Evolutionary conservation across 306 rosid species (phyloP).

Genomic region (Spatholobus suberectus): DNA sequence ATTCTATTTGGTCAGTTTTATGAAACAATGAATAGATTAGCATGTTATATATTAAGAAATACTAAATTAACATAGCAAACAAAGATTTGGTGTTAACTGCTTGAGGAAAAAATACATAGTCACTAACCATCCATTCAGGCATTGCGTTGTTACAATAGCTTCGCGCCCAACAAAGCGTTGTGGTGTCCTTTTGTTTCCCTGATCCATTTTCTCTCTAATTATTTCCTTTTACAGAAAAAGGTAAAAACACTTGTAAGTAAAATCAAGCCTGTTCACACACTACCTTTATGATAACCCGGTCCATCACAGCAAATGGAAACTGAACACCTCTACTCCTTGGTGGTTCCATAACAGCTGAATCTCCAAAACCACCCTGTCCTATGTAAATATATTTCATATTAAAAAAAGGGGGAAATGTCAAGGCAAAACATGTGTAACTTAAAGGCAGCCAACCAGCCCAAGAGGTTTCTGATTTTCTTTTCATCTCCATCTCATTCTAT

Average conservation of each 20-base stretch:
- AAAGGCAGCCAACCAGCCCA: neutral
- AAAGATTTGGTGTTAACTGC: constrained; percentile 27
- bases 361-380: constrained; percentile 89
- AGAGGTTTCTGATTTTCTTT: constrained; percentile 1
- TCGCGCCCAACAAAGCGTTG: constrained; percentile 96
- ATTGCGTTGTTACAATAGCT: constrained; percentile 98
- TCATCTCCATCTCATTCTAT: constrained; percentile 18
- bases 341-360: constrained; percentile 62
- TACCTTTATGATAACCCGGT: constrained; percentile 96
- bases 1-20: constrained; percentile 1
- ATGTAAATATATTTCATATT: constrained; percentile 41
- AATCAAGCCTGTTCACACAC: constrained; percentile 9
- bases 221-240: constrained; percentile 22
- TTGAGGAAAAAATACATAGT: constrained; percentile 1
- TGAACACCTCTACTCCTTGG: constrained; percentile 93
- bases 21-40: neutral
- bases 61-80: constrained; percentile 21
- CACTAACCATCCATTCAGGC: constrained; percentile 98
- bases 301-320: constrained; percentile 92
- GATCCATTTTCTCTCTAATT: constrained; percentile 46
- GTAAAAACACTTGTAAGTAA: constrained; percentile 9
- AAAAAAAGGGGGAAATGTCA: constrained; percentile 31
- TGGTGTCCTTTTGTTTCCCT: constrained; percentile 99
- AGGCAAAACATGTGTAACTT: constrained; percentile 19
- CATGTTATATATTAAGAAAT: neutral